Evolutionary conservation across 768 basidiomycete species (phyloP), one percentile per base, ranked within the genome.

Genomic region (Tulasnella sp.): DNA sequence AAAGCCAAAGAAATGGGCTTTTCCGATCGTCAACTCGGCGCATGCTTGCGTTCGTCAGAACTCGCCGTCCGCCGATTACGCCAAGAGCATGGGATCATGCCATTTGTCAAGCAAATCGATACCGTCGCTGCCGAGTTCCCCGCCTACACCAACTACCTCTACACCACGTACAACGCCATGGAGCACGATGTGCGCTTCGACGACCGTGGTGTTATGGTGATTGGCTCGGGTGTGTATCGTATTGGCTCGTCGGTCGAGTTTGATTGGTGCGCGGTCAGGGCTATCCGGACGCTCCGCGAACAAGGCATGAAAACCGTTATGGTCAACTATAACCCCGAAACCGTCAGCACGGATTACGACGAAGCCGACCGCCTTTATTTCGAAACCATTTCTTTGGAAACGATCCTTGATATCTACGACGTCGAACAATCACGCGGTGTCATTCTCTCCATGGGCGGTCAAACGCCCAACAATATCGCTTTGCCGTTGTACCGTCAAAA

Each of bases 321-420:
- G 94, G 86, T 98, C 73, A 98, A 99, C 73, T 98, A 98, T 72
- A 98, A 99, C 70, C 96, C 94, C 12, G 94, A 98, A 73, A 99
- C 96, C 1, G 96, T 99, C 69, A 91, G 87, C 66, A 97, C 96
- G 31, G 94, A 98, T 70, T 98, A 97, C 71, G 96, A 98, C 71
- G 94, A 98, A 67, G 94, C 94, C 25, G 94, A 99, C 68, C 81
- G 93, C 27, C 77, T 99, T 25, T 99, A 98, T 75, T 99, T 99
- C 69, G 96, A 99, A 73, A 97, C 94, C 68, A 98, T 99, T 75
- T 85, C 84, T 63, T 72, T 97, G 65, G 94, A 99, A 73, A 86
- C 91, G 2, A 90, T 99, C 59, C 76, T 99, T 37, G 94, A 99
- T 67, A 93, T 99, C 65, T 97, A 97, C 69, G 93, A 99, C 64